Evolutionary conservation across 805 yeast genomes (phyloP).

Genomic region (Yarrowia divulgata): DNA sequence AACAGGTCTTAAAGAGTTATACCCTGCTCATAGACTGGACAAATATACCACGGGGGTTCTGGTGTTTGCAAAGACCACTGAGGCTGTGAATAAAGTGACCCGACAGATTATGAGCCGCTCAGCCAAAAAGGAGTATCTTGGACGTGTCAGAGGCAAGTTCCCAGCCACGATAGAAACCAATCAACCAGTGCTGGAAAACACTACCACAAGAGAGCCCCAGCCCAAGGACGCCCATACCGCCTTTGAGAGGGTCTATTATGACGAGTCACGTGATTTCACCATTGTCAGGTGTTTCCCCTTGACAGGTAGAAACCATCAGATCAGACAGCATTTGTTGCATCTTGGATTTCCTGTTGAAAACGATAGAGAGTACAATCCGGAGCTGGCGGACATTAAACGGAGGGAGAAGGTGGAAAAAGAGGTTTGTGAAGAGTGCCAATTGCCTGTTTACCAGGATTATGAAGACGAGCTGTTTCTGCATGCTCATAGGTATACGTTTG

Average conservation of each 20-base stretch:
- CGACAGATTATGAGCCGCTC: conserved; percentile 65
- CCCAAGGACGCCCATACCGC: conserved; percentile 70
- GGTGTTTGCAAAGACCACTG: conserved; percentile 77
- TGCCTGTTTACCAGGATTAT: background rate
- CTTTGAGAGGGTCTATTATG: conserved; percentile 57
- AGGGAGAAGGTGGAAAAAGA: background rate
- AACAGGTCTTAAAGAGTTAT: conserved; percentile 60
- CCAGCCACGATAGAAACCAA: conserved; percentile 52
- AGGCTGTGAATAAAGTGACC: conserved; percentile 71
- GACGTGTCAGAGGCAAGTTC: conserved; percentile 81
- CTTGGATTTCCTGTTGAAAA: conserved; percentile 87
- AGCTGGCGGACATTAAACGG: background rate
- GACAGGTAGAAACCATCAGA: conserved; percentile 95
- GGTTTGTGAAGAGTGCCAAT: background rate
- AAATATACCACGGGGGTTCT: conserved; percentile 84
- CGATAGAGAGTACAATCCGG: conserved; percentile 80
- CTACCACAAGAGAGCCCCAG: conserved; percentile 2
- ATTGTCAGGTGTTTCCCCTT: conserved; percentile 80
- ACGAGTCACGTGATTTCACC: conserved; percentile 59
- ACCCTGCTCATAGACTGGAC: conserved; percentile 83
- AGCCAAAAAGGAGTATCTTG: conserved; percentile 79
- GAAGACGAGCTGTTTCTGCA: conserved; percentile 8
- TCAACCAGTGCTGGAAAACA: conserved; percentile 8
- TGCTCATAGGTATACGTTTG: conserved; percentile 21
- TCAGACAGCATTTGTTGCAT: conserved; percentile 86